Percentiles rank a stretch among this genome's conserved stretches.
Evolutionary conservation across 2,329 filamentous ascomycete species (phyloP).

Genomic region (Cladosporium sp.): DNA sequence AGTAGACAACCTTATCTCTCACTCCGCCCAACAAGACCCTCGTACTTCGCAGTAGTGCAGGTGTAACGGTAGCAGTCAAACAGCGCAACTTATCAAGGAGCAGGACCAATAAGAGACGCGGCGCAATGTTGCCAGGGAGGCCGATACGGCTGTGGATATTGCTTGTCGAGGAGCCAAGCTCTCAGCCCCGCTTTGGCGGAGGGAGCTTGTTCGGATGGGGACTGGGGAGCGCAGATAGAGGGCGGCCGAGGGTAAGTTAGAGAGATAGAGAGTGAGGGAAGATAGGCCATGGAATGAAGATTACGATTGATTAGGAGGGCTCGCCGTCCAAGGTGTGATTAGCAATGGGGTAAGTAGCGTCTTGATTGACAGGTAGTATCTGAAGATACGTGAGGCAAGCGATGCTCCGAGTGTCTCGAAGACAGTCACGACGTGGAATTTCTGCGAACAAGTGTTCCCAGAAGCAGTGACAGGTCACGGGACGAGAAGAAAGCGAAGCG

Average conservation of each 20-base stretch:
- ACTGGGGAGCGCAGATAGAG: not conserved
- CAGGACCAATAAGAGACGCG: not conserved
- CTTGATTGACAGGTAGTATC: not conserved
- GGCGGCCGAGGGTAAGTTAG: not conserved
- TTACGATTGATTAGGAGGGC: not conserved
- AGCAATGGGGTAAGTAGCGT: not conserved
- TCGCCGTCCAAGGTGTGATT: not conserved
- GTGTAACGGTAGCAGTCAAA: not conserved
- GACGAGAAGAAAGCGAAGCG: not conserved
- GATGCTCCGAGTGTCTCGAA: not conserved
- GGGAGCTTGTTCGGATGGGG: not conserved
- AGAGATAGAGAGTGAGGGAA: not conserved
- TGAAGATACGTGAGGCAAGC: not conserved
- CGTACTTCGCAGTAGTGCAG: not conserved
- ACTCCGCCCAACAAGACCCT: not conserved
- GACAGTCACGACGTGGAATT: not conserved
- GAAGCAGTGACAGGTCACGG: not conserved
- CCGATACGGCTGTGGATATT: conserved; percentile 1
- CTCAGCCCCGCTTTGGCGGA: conserved; percentile 5
- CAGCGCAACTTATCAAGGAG: not conserved
- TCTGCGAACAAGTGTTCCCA: not conserved
- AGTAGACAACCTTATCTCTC: not conserved
- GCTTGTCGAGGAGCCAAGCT: not conserved
- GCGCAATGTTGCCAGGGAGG: not conserved
- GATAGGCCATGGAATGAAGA: not conserved